Evolutionary conservation across 345 rosid genomes (phyloP), one percentile per base, ranked within the genome.

Genomic region (Rhizophora mangle): DNA sequence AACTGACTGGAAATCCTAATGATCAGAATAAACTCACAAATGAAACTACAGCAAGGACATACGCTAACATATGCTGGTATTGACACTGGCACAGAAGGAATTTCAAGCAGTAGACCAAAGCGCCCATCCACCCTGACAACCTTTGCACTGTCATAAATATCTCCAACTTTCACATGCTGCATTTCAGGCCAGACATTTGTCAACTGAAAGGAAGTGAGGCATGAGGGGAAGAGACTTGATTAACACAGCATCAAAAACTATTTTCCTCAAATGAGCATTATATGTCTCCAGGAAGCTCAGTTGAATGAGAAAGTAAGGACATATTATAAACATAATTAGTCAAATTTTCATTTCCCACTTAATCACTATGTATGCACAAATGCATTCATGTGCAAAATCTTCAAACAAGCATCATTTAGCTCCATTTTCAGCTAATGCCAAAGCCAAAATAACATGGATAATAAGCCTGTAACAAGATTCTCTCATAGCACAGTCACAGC

Each of bases 101-200:
- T 82, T 71, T 92, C 97, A 65, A 95, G 92, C 77, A 92, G 83
- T 82, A 95, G 89, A 56, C 99, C 99, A 36, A 79, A 68, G 69
- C 85, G 85, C 79, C 84, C 88, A 74, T 95, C 99, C 65, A 95
- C 85, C 80, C 99, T 85, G 30, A 92, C 81, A 55, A 95, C 88
- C 85, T 86, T 92, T 76, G 99, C 84, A 58, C 68, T 82, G 53
- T 92, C 99, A 75, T 85, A 87, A 76, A 92, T 92, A 74, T 79
- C 89, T 66, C 99, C 99, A 67, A 83, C 68, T 62, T 79, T 80
- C 60, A 81, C 86, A 78, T 78, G 85, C 99, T 95, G 87, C 85
- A 85, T 60, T 61, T 39, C 62, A 80, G 69, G 70, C 74, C 71
- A 53, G 63, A 54, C 19, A 55, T 57, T 43, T 71, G 62, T 32